Base-by-base conservation (phyloP, 1,284 basidiomycete genomes). In the Ceraceosorus guamensis region DNA sequence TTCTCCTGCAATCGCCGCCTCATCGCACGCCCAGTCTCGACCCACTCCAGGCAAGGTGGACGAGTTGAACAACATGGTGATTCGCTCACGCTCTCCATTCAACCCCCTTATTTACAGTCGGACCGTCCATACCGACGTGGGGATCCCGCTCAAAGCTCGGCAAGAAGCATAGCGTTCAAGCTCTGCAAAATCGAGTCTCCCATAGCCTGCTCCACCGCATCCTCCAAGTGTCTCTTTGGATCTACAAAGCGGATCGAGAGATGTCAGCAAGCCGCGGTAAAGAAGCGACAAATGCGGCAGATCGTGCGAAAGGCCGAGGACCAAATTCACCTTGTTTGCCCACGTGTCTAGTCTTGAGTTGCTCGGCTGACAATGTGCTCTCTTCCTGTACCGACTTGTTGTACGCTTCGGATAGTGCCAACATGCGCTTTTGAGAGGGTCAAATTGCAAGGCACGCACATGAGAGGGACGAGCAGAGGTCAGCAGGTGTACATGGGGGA, bases 301-400 rank as follows among this genome's bases (percentile, higher is more conserved):
- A 6, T 16, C 35, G 24, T 41, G 37, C 2, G 30, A 16, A 14
- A 49, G n/a, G 16, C 10, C 8, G 35, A n/a, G n/a, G n/a, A 33
- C 8, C 31, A 4, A 6, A 55, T 49, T 32, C 34, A 50, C 48
- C 54, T 60, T 75, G 73, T 59, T 74, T 73, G 52, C 72, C 73
- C 44, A 74, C 67, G 58, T 75, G 73, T 33, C 73, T 59, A 18
- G 73, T 76, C 67, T 76, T 75, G 49, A 73, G 57, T 61, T 76
- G 70, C 24, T 76, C 70, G 10, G 63, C 55, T 6, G 70, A 68
- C 46, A 76, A 48, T 1, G 68, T 69, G 24, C 60, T 59, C 51
- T 76, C 73, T 54, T 76, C 73, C 56, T 72, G 65, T 11, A 76
- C 73, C 34, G 68, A 69, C 60, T 76, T 76, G 63, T 73, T 74